Conservation (phyloP, 2,329 filamentous ascomycete genomes). For the Microcyclosporella mali region DNA sequence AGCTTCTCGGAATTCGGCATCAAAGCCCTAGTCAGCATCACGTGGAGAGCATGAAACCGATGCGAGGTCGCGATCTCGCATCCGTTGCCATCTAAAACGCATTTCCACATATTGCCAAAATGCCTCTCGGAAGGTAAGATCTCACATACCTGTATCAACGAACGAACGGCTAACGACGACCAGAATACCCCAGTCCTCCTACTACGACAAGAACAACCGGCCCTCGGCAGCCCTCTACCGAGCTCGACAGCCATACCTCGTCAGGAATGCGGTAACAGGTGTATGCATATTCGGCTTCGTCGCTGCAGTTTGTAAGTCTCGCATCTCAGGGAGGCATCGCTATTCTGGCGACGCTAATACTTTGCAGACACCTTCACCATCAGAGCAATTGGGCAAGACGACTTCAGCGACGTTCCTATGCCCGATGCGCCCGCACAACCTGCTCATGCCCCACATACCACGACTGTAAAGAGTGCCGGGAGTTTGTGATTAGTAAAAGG, state of each 20-base stretch:
- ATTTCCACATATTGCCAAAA: slow-evolving; percentile 5
- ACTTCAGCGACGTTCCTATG: slow-evolving; percentile 91
- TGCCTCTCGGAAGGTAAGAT: slow-evolving; percentile 21
- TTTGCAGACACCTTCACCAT: slow-evolving; percentile 64
- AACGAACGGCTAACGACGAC: not conserved
- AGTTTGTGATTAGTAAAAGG: slow-evolving; percentile 8
- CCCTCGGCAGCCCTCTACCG: slow-evolving; percentile 86
- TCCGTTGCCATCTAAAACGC: too few species aligned
- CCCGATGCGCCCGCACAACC: slow-evolving; percentile 62
- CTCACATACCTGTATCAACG: not conserved
- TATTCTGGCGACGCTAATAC: slow-evolving; percentile 4
- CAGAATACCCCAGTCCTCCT: slow-evolving; percentile 62
- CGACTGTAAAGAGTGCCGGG: slow-evolving; percentile 21
- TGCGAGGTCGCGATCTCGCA: too few species aligned
- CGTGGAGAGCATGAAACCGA: too few species aligned
- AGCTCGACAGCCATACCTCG: slow-evolving; percentile 81
- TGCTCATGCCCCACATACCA: slow-evolving; percentile 22
- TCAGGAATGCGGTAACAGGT: slow-evolving; percentile 83
- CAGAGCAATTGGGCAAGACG: slow-evolving; percentile 84
- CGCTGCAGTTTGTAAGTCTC: slow-evolving; percentile 74
- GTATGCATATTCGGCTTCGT: slow-evolving; percentile 67
- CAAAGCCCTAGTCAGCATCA: too few species aligned
- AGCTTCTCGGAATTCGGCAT: too few species aligned
- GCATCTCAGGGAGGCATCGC: not conserved
- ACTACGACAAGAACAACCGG: slow-evolving; percentile 84